Conservation (phyloP, 768 basidiomycete genomes). For the Suillus sp. region DNA sequence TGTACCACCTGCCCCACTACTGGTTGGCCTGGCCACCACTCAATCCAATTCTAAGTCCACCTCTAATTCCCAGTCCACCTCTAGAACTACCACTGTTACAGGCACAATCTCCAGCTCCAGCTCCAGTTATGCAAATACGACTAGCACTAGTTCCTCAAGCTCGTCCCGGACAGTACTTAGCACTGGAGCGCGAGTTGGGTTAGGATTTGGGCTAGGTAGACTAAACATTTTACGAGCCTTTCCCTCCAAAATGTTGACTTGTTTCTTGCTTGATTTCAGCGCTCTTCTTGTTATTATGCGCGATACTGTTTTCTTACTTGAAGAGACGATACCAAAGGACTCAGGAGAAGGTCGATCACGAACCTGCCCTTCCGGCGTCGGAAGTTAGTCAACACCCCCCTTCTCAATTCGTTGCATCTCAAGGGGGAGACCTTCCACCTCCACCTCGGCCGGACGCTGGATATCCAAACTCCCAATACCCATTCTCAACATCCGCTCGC, state of each 20-base stretch:
- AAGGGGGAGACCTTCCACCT: background rate
- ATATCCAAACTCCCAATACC: constrained; percentile 13
- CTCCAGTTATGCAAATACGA: constrained; percentile 1
- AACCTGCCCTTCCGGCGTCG: background rate
- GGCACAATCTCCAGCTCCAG: constrained; percentile 7
- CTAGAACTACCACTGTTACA: background rate
- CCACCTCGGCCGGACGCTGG: background rate
- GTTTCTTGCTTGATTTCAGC: background rate
- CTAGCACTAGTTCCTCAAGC: constrained; percentile 9
- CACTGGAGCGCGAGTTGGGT: constrained; percentile 27
- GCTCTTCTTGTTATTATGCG: constrained; percentile 7
- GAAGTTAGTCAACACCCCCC: constrained; percentile 13
- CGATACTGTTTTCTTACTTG: constrained; percentile 9
- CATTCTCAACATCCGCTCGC: constrained; percentile 7
- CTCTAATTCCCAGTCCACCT: background rate
- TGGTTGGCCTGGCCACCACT: background rate
- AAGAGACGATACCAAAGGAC: constrained; percentile 11
- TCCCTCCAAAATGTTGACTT: background rate
- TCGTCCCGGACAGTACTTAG: constrained; percentile 11
- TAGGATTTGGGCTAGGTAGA: constrained; percentile 29
- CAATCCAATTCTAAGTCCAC: background rate
- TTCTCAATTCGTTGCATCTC: background rate
- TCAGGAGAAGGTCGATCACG: background rate
- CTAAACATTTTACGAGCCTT: background rate
- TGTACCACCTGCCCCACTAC: background rate